Percentiles rank a stretch among this genome's conserved stretches.
These are phyloP conservation scores for Eucalyptus pauciflora DNA, from an alignment of 345 rosid genomes.

Conservation along the genomic window DNA sequence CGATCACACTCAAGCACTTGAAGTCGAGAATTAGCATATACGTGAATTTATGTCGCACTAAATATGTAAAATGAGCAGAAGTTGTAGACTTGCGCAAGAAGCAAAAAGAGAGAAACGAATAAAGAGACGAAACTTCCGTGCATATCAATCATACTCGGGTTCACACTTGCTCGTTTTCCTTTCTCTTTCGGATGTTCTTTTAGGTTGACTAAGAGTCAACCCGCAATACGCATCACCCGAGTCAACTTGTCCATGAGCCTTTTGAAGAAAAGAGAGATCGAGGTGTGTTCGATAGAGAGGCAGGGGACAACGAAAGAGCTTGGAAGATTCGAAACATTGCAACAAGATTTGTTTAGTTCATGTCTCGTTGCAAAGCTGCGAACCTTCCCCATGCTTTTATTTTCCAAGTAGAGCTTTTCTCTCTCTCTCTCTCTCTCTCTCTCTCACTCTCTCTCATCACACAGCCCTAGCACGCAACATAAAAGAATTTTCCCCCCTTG, in stretches of 20 bases:
- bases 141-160: background rate
- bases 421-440: too few species aligned
- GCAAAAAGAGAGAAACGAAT: background rate
- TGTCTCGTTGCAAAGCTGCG: background rate
- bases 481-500: background rate
- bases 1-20: background rate
- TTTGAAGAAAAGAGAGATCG: background rate
- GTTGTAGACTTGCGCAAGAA: background rate
- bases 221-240: background rate
- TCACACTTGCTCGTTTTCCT: background rate
- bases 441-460: background rate
- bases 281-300: background rate
- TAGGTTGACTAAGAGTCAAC: background rate
- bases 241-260: background rate
- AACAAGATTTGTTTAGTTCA: background rate
- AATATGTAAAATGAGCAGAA: background rate
- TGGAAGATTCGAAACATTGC: background rate
- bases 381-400: background rate
- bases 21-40: background rate
- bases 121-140: background rate
- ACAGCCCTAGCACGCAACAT: background rate
- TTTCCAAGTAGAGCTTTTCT: background rate
- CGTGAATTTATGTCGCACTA: rapidly evolving
- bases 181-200: background rate
- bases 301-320: background rate